Percentiles rank a stretch among this genome's conserved stretches.
phyloP scores from a whole-genome alignment of 202 grass and related monocot genomes.

The Zizania palustris region DNA sequence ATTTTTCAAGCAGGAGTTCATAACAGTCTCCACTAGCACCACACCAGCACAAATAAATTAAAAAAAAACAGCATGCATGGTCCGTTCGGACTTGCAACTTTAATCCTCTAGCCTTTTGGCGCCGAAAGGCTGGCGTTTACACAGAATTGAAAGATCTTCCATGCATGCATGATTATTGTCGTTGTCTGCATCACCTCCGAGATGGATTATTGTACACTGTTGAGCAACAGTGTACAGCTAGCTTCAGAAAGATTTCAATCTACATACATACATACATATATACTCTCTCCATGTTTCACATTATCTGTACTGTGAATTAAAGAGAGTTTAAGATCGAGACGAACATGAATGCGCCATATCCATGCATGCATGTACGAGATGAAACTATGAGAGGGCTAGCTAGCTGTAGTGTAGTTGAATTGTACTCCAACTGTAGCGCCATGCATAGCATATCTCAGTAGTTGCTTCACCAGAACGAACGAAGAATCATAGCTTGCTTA shows the following conservation, averaged over 20 bases:
- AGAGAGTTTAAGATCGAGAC: no score
- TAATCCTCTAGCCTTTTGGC: neutral
- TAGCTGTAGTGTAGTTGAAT: neutral
- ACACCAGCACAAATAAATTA: neutral
- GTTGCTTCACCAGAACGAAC: conserved; percentile 5
- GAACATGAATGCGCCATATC: neutral
- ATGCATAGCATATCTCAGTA: conserved; percentile 19
- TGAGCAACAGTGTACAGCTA: no score
- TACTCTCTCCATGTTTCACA: no score
- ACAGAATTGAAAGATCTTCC: neutral
- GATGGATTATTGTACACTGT: no score
- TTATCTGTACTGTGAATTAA: no score
- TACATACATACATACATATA: no score
- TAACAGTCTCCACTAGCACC: neutral
- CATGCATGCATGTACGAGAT: neutral
- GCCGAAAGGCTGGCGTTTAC: neutral
- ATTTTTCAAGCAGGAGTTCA: neutral
- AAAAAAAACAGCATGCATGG: neutral
- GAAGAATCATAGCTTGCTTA: conserved; percentile 11
- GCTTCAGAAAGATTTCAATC: no score
- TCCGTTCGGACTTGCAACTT: neutral
- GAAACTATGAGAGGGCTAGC: neutral
- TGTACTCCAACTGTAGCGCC: neutral
- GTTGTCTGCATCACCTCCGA: neutral
- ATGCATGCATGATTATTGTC: neutral